Percentiles rank a stretch among this genome's conserved stretches.
These are phyloP conservation scores for Paecilomyces sp. DNA, from an alignment of 2,329 filamentous ascomycete genomes.

Conservation along the genomic window DNA sequence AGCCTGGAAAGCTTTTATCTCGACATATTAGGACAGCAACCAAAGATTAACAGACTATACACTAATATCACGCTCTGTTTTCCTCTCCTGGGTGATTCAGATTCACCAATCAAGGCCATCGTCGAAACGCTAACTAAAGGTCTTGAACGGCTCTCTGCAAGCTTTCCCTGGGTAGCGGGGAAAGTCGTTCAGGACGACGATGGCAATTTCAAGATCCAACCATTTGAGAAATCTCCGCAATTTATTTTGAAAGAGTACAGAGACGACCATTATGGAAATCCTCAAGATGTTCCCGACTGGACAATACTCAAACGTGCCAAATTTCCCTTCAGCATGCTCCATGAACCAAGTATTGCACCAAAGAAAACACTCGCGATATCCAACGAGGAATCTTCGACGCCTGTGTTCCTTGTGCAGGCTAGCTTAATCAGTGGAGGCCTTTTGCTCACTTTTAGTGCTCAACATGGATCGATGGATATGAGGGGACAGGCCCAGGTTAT, in stretches of 20 bases:
- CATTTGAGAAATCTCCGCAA: slow-evolving; percentile 20
- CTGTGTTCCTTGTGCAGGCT: slow-evolving; percentile 42
- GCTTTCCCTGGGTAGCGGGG: slow-evolving; percentile 45
- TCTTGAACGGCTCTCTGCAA: slow-evolving; percentile 29
- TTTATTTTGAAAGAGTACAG: slow-evolving; percentile 41
- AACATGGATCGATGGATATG: slow-evolving; percentile 48
- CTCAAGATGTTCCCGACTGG: slow-evolving; percentile 27
- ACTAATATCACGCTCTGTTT: slow-evolving; percentile 42
- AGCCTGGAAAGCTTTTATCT: slow-evolving; percentile 15
- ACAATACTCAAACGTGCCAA: slow-evolving; percentile 26
- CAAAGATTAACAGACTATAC: slow-evolving; percentile 35
- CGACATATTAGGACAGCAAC: slow-evolving; percentile 38
- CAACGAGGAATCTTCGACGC: slow-evolving; percentile 13
- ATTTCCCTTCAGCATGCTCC: slow-evolving; percentile 45
- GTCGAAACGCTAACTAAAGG: slow-evolving; percentile 26
- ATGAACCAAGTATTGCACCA: slow-evolving; percentile 38
- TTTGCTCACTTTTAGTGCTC: slow-evolving; percentile 41
- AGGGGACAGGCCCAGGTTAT: slow-evolving; percentile 43
- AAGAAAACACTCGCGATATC: slow-evolving; percentile 31
- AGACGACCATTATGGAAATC: slow-evolving; percentile 15
- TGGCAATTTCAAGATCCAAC: slow-evolving; percentile 32
- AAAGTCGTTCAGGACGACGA: slow-evolving; percentile 32
- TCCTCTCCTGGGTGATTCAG: slow-evolving; percentile 14
- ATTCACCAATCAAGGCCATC: slow-evolving; percentile 13
- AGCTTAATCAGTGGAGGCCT: slow-evolving; percentile 45